These are phyloP conservation scores for Calonectria fujianensis DNA, from an alignment of 2,329 filamentous ascomycete genomes.

Conservation along the genomic window DNA sequence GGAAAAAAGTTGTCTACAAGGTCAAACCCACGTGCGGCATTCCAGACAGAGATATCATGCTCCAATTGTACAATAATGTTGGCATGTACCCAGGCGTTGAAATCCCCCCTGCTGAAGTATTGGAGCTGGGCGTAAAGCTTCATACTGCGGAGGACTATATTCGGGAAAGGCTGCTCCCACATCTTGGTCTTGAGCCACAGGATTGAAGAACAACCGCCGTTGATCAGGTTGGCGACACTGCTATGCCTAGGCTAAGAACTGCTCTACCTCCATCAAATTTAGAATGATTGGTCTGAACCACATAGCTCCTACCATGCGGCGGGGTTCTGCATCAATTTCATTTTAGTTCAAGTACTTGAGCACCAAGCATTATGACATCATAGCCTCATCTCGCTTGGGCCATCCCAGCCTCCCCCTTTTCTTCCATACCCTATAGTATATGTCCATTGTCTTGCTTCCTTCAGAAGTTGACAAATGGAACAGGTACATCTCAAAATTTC, in stretches of 20 bases:
- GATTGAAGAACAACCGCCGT: neutral
- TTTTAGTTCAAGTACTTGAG: neutral
- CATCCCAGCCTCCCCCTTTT: neutral
- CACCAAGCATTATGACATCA: neutral
- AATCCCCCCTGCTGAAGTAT: slow-evolving; percentile 7
- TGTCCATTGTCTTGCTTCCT: neutral
- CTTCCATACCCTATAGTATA: neutral
- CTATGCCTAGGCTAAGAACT: neutral
- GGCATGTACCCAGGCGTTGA: slow-evolving; percentile 7
- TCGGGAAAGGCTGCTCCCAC: slow-evolving; percentile 4
- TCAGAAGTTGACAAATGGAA: neutral
- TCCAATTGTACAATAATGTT: slow-evolving; percentile 9
- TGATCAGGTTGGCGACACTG: neutral
- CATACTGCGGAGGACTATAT: slow-evolving; percentile 4
- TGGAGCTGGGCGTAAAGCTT: slow-evolving; percentile 12
- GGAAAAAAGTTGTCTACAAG: slow-evolving; percentile 2
- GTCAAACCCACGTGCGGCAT: slow-evolving; percentile 8
- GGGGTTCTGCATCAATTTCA: neutral
- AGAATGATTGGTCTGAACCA: neutral
- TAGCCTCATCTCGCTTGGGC: neutral
- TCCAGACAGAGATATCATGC: slow-evolving; percentile 7
- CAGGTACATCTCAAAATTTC: fast-evolving
- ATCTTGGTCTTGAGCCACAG: slow-evolving; percentile 9
- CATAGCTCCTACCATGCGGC: neutral
- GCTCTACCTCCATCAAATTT: neutral